Percentiles rank a stretch among this genome's conserved stretches.
Evolutionary conservation across 2,329 filamentous ascomycete genomes (phyloP).

Genomic region (Aspergillus tamarii): DNA sequence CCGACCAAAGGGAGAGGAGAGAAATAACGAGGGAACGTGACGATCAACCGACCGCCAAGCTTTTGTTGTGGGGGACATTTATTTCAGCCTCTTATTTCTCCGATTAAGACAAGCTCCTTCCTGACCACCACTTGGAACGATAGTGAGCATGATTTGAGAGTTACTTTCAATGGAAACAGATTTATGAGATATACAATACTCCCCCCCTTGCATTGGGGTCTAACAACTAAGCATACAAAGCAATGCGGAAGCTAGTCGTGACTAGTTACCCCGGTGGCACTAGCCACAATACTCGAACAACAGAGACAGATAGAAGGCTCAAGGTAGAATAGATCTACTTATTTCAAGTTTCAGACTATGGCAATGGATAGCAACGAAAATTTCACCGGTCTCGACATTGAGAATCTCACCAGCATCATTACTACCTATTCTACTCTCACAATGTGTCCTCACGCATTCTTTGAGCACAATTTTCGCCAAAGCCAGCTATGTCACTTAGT

Average conservation of each 20-base stretch:
- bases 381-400: background rate
- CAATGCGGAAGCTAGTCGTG: background rate
- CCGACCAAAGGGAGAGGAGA: conserved; percentile 4
- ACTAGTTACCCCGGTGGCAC: background rate
- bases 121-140: background rate
- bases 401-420: background rate
- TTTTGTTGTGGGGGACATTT: conserved; percentile 15
- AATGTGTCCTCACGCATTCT: background rate
- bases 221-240: background rate
- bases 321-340: background rate
- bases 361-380: background rate
- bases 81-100: conserved; percentile 4
- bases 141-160: background rate
- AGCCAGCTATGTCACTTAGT: background rate
- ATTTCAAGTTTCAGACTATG: background rate
- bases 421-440: background rate
- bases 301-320: background rate
- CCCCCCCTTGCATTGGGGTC: background rate
- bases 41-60: conserved; percentile 19
- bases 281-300: background rate
- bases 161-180: background rate
- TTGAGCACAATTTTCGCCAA: background rate
- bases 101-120: background rate
- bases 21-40: conserved; percentile 14
- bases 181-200: background rate